These are phyloP conservation scores for Tuber magnatum DNA, from an alignment of 495 filamentous ascomycete genomes.

Conservation along the genomic window DNA sequence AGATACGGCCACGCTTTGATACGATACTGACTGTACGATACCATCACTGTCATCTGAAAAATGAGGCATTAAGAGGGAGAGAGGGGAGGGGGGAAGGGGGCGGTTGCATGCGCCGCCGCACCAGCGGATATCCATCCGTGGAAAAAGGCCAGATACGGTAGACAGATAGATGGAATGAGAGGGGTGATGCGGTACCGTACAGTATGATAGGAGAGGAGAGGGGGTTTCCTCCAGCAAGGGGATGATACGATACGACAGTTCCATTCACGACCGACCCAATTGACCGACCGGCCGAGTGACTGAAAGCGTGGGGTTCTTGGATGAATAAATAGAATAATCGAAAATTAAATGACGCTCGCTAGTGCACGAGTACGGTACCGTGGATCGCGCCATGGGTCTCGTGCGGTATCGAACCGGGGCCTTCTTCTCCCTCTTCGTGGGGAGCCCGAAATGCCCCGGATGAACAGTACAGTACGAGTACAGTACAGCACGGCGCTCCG, in stretches of 20 bases:
- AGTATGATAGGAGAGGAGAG: not conserved
- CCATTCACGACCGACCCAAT: not conserved
- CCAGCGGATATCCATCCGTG: conserved; percentile 1
- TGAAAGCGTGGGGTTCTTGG: not conserved
- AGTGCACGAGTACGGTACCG: not conserved
- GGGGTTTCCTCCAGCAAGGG: not conserved
- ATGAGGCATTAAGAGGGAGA: conserved; percentile 4
- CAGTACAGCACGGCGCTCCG: not conserved
- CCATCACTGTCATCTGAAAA: not conserved
- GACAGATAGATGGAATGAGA: not conserved
- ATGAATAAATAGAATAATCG: not conserved
- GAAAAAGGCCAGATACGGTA: not conserved
- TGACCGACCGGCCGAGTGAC: not conserved
- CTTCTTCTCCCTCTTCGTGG: not conserved
- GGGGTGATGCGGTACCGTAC: not conserved
- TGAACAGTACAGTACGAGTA: not conserved
- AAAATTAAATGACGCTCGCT: not conserved
- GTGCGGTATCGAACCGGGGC: not conserved
- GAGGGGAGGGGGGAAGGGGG: too few species aligned
- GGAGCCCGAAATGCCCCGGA: not conserved
- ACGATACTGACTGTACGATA: not conserved
- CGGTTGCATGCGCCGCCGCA: not conserved
- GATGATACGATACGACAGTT: not conserved
- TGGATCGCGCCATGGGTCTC: not conserved
- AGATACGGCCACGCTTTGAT: not conserved